phyloP scores from a whole-genome alignment of 208 protist species.

The Tritrichomonas musculus region DNA sequence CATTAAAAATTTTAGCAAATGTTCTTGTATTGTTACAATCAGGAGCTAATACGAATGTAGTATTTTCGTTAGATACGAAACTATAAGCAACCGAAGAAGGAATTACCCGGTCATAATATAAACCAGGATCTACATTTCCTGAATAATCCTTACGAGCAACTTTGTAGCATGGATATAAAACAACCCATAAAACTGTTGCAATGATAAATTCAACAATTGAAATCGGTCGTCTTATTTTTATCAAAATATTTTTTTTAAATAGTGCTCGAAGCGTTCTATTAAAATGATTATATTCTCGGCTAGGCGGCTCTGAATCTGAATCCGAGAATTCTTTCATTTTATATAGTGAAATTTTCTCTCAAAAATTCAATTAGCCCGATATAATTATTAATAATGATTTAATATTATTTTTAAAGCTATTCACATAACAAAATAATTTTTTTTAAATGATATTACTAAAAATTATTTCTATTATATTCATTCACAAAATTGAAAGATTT shows the following conservation, averaged over 20 bases:
- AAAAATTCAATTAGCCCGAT: too few relatives aligned
- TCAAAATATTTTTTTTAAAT: not conserved
- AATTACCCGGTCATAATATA: not conserved
- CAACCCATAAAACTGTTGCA: not conserved
- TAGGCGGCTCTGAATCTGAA: too few relatives aligned
- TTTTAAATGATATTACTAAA: too few relatives aligned
- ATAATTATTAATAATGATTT: too few relatives aligned
- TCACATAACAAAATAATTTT: too few relatives aligned
- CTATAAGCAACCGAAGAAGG: too few relatives aligned
- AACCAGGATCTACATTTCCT: not conserved
- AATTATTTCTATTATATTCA: too few relatives aligned
- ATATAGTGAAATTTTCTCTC: too few relatives aligned
- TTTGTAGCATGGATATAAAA: not conserved
- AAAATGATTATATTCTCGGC: too few relatives aligned
- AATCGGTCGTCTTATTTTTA: not conserved
- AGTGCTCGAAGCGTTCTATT: not conserved
- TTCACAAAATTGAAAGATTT: too few relatives aligned
- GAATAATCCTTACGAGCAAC: not conserved
- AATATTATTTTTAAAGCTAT: too few relatives aligned
- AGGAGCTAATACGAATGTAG: not conserved
- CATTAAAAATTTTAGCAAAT: not conserved
- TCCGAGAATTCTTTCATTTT: too few relatives aligned
- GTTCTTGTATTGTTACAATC: not conserved
- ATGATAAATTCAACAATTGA: constrained; percentile 21
- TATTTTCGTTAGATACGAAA: not conserved